Percentiles rank a stretch among this genome's conserved stretches.
Evolutionary conservation across 805 yeast species (phyloP).

Genomic region (Pichia nakasei): DNA sequence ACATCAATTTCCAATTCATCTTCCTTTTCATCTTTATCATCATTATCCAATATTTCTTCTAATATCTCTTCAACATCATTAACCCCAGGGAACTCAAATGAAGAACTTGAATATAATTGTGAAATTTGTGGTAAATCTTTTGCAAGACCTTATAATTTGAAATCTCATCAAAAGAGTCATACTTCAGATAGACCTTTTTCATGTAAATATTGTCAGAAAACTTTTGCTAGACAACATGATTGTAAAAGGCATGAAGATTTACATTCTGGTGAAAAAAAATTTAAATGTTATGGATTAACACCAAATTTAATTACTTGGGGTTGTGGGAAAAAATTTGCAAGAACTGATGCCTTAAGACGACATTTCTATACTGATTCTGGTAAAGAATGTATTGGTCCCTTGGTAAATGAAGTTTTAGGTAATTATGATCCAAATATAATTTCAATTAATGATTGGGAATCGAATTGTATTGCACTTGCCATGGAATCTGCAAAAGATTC

Average conservation of each 20-base stretch:
- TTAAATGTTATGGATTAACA: constrained; percentile 54
- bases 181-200: constrained; percentile 74
- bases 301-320: constrained; percentile 64
- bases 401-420: constrained; percentile 28
- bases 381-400: constrained; percentile 57
- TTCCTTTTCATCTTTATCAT: background rate
- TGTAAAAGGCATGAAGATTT: constrained; percentile 66
- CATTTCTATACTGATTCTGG: constrained; percentile 79
- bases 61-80: background rate
- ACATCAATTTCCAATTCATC: background rate
- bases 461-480: constrained; percentile 8
- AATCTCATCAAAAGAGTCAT: constrained; percentile 87
- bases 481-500: constrained; percentile 4
- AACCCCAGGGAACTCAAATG: background rate
- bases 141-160: constrained; percentile 87
- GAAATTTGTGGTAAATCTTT: constrained; percentile 77
- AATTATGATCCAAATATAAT: background rate
- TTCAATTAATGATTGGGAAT: background rate
- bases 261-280: constrained; percentile 69
- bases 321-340: constrained; percentile 69
- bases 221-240: constrained; percentile 76
- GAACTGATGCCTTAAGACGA: constrained; percentile 71
- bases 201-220: constrained; percentile 68
- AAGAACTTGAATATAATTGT: constrained; percentile 46
- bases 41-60: background rate